Evolutionary conservation across 768 basidiomycete genomes (phyloP), one percentile per base, ranked within the genome.

Genomic region (Kwoniella sp.): DNA sequence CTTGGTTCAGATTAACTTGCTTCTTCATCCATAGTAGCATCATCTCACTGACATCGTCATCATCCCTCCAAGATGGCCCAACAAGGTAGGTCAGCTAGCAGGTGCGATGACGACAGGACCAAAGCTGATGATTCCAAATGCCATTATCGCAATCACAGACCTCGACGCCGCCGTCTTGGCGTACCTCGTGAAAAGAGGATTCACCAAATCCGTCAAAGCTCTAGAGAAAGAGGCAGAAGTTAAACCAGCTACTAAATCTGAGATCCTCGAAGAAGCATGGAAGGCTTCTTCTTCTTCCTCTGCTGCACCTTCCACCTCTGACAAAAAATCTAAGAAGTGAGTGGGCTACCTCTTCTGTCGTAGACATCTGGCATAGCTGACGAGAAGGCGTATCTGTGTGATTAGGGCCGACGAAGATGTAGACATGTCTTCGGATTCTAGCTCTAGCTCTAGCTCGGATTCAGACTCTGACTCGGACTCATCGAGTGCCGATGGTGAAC

Each of bases 131-230:
- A n/a, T n/a, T n/a, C n/a, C n/a, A n/a, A n/a, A n/a, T n/a, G n/a
- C n/a, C n/a, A n/a, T n/a, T n/a, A n/a, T n/a, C n/a, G n/a, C n/a
- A n/a, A n/a, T 30, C 22, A 24, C 58, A 76, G 79, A 71, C 30
- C 77, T 80, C 52, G 70, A 77, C 66, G 48, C 65, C n/a, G 77
- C 79, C 37, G 67, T 80, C 49, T 68, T 76, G 21, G 65, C 75
- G 12, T 74, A 77, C 60, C 68, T 80, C 40, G 68, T 70, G 57
- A 53, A 61, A n/a, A 63, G 68, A 40, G 79, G 79, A 17, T 70
- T 73, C 47, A 72, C 74, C 30, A 66, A 68, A 29, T 61, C 79
- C 7, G 68, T 68, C 52, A 76, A 76, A 65, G 73, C 77, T 9
- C 71, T 80, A 52, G 69, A 70, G 50, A 75, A 77, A 56, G 79